These are phyloP conservation scores for Diaporthe longicolla DNA, from an alignment of 2,329 filamentous ascomycete species.

Conservation along the genomic window DNA sequence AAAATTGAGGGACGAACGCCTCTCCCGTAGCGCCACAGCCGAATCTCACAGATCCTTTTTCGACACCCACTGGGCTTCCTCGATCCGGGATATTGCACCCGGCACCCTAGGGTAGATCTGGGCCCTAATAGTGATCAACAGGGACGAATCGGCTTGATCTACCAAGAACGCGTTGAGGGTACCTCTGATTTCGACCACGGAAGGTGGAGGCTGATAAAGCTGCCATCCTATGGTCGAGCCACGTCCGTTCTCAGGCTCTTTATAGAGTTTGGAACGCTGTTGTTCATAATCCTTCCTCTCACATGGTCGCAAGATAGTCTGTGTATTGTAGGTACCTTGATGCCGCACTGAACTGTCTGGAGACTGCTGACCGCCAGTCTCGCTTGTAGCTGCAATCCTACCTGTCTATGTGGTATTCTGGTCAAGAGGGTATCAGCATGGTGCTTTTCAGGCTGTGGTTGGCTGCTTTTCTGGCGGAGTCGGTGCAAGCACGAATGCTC, in stretches of 20 bases:
- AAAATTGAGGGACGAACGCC: constrained; percentile 28
- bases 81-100: neutral
- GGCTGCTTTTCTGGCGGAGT: neutral
- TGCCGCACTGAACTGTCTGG: neutral
- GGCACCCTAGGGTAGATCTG: neutral
- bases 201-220: constrained; percentile 7
- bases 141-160: constrained; percentile 20
- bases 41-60: constrained; percentile 22
- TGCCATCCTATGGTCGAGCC: neutral
- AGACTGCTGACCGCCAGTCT: neutral
- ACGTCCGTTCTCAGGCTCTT: neutral
- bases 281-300: neutral
- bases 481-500: constrained; percentile 13
- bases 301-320: neutral
- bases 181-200: neutral
- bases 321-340: neutral
- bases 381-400: neutral
- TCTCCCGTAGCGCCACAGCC: constrained; percentile 14
- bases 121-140: neutral
- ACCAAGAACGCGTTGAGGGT: neutral
- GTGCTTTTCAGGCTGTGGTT: neutral
- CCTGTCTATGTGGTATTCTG: neutral
- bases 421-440: neutral
- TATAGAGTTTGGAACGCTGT: neutral
- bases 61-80: neutral